Conservation (phyloP, 1,139 yeast species). For the Diutina catenulata region DNA sequence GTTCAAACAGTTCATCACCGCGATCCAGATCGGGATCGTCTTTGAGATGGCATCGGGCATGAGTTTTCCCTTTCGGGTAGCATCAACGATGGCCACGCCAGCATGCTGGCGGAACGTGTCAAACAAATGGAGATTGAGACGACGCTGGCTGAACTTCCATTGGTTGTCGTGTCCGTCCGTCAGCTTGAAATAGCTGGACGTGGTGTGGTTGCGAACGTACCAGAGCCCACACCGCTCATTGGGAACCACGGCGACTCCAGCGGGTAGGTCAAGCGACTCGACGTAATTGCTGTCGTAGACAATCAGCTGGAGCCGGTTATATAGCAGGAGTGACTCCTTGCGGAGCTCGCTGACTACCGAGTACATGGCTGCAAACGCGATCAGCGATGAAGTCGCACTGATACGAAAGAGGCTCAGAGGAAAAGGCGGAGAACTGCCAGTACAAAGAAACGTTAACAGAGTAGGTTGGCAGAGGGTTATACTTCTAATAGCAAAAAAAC, state of each 20-base stretch:
- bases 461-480: too few species aligned
- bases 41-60: conserved; percentile 83
- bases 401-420: too few species aligned
- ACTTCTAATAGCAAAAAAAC: too few species aligned
- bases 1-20: conserved; percentile 51
- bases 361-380: too few species aligned
- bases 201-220: conserved; percentile 44
- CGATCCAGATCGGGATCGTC: conserved; percentile 88
- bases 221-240: conserved; percentile 85
- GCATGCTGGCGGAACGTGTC: conserved; percentile 26
- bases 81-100: conserved; percentile 63
- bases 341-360: conserved; percentile 23
- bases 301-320: conserved; percentile 63
- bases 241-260: conserved; percentile 37
- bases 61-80: conserved; percentile 72
- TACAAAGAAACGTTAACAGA: too few species aligned
- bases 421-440: too few species aligned
- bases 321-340: conserved; percentile 43
- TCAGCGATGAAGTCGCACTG: too few species aligned
- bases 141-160: conserved; percentile 65
- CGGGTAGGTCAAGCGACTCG: conserved; percentile 9
- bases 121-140: conserved; percentile 64
- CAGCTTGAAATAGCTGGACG: conserved; percentile 68
- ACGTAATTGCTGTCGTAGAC: conserved; percentile 39
- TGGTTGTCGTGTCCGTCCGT: conserved; percentile 82